Base-by-base conservation (phyloP, 2,329 filamentous ascomycete species). In the Cadophora gregata region DNA sequence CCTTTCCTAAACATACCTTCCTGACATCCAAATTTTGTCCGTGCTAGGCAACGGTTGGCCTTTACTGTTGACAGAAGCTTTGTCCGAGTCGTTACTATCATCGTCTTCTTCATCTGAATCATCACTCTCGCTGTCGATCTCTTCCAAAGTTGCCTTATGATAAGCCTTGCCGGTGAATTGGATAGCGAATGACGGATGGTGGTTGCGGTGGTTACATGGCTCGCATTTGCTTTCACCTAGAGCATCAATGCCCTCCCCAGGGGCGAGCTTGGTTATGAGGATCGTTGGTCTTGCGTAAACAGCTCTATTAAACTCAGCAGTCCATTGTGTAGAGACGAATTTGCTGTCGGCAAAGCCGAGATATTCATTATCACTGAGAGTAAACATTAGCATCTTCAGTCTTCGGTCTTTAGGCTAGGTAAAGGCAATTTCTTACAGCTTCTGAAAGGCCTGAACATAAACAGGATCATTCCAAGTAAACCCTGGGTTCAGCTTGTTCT, bases 301-400 rank as follows among this genome's bases (percentile, higher is more conserved):
- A 0, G 90, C 85, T 56, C 83, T 81, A n/a, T 83, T 84, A 74
- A 95, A 95, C 3, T 87, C 84, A 1, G 78, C 67, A 51, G 84
- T 89, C 92, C 92, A 96, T 1, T 84, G 87, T 0, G 90, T 82
- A 3, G 91, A 94, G 1, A 86, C 84, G 67, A 92, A 90, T 73
- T 93, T 92, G 4, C 89, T 93, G 3, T 84, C 85, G 0, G 89
- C 88, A 2, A 92, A 84, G 0, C 87, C 90, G 47, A 81, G 82
- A 16, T 92, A 86, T 75, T 93, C 90, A 70, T 91, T 87, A 70
- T 92, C 86, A 1, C 61, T 63, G 21, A 5, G 10, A 27, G 27
- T 2, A 42, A 51, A 27, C 10, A n/a, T 51, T 36, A 42, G 59
- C 9, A n/a, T 19, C n/a, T 14, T 19, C 10, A 4, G 42, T n/a